Evolutionary conservation across 73 alveolate genomes (phyloP), one percentile per base, ranked within the genome.

Genomic region (Paramecium caudatum): DNA sequence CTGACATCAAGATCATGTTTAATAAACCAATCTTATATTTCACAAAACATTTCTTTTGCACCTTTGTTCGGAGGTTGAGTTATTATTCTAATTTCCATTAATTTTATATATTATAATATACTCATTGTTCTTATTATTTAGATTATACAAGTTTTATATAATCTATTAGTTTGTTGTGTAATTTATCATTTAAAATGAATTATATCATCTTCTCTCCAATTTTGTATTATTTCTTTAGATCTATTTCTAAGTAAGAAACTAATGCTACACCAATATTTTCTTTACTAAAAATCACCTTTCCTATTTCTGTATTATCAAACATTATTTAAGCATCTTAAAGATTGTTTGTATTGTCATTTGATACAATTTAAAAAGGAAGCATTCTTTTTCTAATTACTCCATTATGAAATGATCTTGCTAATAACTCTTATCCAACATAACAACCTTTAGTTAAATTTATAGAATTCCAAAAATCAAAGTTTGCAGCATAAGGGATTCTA

Each of bases 371-470:
- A 68, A 68, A 68, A 13, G 47, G 84, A 3, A 93, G 33, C 10
- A 90, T 23, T 30, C 68, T 62, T 82, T 93, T 95, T 27, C 97
- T 85, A 33, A 95, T 30, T 3, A 90, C 94, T 7, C 98, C 98
- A 4, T 91, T 91, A 13, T 94, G 96, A 61, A 45, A 82, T n/a
- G 97, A 80, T 61, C 98, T 95, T 82, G 96, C 90, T 16, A 92
- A 82, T 13, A 95, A 50, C 68, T 95, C 98, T 68, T 95, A 91
- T 10, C 98, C 98, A 48, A 94, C 91, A 65, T 95, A 95, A 90
- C 98, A 95, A 17, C 98, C 98, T 87, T 95, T 95, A 25, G 30
- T 63, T 25, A 90, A 78, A 7, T 82, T 46, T 7, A 95, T 91
- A 13, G 94, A 91, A 74, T 95, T 95, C 88, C 94, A 36, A 15